Conservation (phyloP, 2,329 filamentous ascomycete genomes). For the Metarhizium sp. region DNA sequence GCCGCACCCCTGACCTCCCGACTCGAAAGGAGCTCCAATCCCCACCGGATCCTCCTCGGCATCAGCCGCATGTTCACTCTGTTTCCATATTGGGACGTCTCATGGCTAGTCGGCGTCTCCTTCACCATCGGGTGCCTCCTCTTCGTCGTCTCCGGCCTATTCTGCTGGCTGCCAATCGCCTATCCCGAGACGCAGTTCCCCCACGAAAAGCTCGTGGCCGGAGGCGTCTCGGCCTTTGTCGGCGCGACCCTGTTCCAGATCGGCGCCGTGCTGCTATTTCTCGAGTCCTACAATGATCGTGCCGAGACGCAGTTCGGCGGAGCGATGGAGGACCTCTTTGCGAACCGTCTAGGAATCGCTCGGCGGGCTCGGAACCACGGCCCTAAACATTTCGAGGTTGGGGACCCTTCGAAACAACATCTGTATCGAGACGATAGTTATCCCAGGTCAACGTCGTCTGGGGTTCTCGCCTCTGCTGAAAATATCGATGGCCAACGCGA, state of each 20-base stretch:
- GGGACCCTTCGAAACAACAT: slow-evolving; percentile 1
- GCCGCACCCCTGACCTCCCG: slow-evolving; percentile 8
- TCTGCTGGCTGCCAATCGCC: slow-evolving; percentile 51
- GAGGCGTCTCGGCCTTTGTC: slow-evolving; percentile 48
- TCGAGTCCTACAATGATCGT: slow-evolving; percentile 45
- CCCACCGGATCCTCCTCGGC: slow-evolving; percentile 5
- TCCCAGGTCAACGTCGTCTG: neutral
- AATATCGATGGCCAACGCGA: neutral
- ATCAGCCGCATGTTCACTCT: slow-evolving; percentile 12
- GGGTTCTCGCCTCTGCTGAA: neutral
- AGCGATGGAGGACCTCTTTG: slow-evolving; percentile 33
- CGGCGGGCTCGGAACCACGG: neutral
- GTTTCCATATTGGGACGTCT: slow-evolving; percentile 15
- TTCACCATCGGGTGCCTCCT: slow-evolving; percentile 13
- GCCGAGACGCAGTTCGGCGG: slow-evolving; percentile 32
- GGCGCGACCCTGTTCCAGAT: slow-evolving; percentile 52
- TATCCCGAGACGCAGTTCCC: slow-evolving; percentile 40
- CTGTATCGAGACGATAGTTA: neutral
- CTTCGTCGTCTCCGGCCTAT: slow-evolving; percentile 26
- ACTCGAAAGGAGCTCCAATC: slow-evolving; percentile 1
- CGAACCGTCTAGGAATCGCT: slow-evolving; percentile 5
- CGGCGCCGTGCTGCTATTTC: slow-evolving; percentile 45
- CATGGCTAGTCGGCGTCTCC: slow-evolving; percentile 11
- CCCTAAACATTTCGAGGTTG: neutral
- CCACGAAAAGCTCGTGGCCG: slow-evolving; percentile 23